These are phyloP conservation scores for Dianthus caryophyllus DNA, from an alignment of 148 eudicot species.

Conservation along the genomic window DNA sequence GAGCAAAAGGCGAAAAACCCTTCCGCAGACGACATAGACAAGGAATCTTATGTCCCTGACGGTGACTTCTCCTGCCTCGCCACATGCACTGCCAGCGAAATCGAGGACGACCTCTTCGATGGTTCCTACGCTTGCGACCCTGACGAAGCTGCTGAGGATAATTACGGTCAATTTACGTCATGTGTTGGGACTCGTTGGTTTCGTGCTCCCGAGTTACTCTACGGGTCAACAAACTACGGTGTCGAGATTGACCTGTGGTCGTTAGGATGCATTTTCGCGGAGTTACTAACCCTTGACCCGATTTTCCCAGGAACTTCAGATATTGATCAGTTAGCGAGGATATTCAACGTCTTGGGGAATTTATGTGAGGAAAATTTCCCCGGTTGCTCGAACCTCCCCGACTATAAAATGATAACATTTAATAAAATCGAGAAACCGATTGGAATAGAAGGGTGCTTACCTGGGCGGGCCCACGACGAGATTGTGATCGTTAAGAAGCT, in stretches of 20 bases:
- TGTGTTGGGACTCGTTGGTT: conserved; percentile 98
- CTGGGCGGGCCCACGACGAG: conserved; percentile 54
- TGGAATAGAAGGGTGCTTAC: conserved; percentile 62
- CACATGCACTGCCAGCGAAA: conserved; percentile 69
- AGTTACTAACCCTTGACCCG: conserved; percentile 73
- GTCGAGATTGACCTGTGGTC: conserved; percentile 87
- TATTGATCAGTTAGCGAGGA: conserved; percentile 79
- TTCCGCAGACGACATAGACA: conserved; percentile 47
- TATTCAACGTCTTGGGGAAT: conserved; percentile 67
- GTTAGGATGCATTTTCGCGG: conserved; percentile 83
- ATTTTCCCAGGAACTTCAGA: conserved; percentile 80
- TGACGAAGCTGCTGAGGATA: conserved; percentile 44
- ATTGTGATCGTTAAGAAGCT: conserved; percentile 62
- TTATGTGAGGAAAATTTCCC: conserved; percentile 68
- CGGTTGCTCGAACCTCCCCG: conserved; percentile 75
- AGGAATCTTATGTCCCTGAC: conserved; percentile 52
- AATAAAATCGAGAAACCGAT: conserved; percentile 51
- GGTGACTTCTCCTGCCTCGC: conserved; percentile 86
- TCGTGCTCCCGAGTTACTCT: conserved; percentile 86
- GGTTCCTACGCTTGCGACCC: conserved; percentile 48
- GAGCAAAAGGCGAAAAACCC: conserved; percentile 37
- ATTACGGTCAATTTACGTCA: conserved; percentile 57
- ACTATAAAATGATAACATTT: conserved; percentile 61
- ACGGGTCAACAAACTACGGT: conserved; percentile 79
- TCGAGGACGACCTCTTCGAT: conserved; percentile 52